phyloP scores from a whole-genome alignment of 148 eudicot species.

The Vaccinium myrtillus region DNA sequence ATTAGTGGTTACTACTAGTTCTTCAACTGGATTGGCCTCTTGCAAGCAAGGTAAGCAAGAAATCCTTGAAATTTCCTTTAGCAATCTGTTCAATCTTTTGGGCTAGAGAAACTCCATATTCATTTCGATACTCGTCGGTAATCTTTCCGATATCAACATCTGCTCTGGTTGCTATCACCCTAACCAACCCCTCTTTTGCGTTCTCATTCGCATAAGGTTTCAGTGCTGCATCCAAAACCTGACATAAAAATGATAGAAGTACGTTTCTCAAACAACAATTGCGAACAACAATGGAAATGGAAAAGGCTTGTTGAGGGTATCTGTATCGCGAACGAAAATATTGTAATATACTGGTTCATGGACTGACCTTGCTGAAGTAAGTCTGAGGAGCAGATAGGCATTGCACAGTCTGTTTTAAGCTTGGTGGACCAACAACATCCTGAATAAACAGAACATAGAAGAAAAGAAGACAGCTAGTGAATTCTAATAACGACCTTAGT shows the following conservation, averaged over 20 bases:
- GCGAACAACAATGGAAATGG: not conserved
- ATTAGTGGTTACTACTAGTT: not conserved
- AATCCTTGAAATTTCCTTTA: slow-evolving; percentile 73
- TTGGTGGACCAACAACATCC: slow-evolving; percentile 43
- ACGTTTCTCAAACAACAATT: not conserved
- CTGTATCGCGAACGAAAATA: no score
- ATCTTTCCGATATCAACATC: slow-evolving; percentile 27
- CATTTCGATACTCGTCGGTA: no score
- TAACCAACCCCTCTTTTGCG: slow-evolving; percentile 54
- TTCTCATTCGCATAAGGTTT: slow-evolving; percentile 44
- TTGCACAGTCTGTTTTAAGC: slow-evolving; percentile 45
- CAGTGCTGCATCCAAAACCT: slow-evolving; percentile 60
- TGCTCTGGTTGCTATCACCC: slow-evolving; percentile 61
- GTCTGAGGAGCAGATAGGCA: slow-evolving; percentile 52
- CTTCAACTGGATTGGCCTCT: not conserved
- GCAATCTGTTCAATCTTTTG: slow-evolving; percentile 37
- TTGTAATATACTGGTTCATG: not conserved
- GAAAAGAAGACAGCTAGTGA: not conserved
- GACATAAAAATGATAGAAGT: not conserved
- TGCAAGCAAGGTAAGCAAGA: slow-evolving; percentile 49
- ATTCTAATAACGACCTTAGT: not conserved
- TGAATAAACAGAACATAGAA: slow-evolving; percentile 18
- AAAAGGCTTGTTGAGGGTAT: not conserved
- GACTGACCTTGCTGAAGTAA: slow-evolving; percentile 61
- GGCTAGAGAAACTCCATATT: no score